These are phyloP conservation scores for Houttuynia cordata DNA, from an alignment of 164 flowering plant species.

Conservation along the genomic window DNA sequence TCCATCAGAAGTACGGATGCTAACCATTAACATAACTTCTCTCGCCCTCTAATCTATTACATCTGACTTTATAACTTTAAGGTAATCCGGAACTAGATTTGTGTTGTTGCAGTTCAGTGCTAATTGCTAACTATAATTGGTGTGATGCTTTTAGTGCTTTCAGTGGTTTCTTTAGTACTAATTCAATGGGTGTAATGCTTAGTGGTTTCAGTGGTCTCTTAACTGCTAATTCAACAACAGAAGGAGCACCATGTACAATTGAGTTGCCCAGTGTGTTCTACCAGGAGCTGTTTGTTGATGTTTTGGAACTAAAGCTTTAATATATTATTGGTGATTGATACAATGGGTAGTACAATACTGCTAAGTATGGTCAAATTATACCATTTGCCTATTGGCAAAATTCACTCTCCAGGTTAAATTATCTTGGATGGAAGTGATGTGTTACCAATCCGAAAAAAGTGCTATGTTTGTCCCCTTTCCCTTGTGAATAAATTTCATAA, in stretches of 20 bases:
- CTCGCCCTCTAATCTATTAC: slow-evolving; percentile 51
- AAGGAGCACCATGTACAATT: neutral
- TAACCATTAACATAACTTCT: slow-evolving; percentile 92
- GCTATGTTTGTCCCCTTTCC: too few relatives aligned
- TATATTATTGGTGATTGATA: neutral
- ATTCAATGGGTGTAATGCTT: too few relatives aligned
- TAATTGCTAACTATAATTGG: slow-evolving; percentile 4
- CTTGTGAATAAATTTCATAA: too few relatives aligned
- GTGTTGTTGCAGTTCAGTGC: slow-evolving; percentile 4
- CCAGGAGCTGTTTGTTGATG: neutral
- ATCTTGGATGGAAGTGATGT: too few relatives aligned
- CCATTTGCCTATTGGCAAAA: too few relatives aligned
- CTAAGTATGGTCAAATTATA: too few relatives aligned
- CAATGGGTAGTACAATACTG: too few relatives aligned
- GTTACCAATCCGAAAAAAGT: too few relatives aligned
- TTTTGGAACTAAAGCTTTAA: neutral
- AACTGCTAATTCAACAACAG: too few relatives aligned
- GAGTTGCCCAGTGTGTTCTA: neutral
- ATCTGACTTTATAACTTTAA: slow-evolving; percentile 32
- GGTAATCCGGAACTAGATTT: slow-evolving; percentile 46
- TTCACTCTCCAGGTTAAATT: too few relatives aligned
- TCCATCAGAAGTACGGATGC: slow-evolving; percentile 99
- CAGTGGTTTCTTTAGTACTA: neutral
- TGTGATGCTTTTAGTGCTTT: slow-evolving; percentile 17
- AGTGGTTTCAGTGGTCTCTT: too few relatives aligned